Evolutionary conservation across 192 early-diverging fungal genomes (phyloP).

Genomic region (Linnemannia schmuckeri): DNA sequence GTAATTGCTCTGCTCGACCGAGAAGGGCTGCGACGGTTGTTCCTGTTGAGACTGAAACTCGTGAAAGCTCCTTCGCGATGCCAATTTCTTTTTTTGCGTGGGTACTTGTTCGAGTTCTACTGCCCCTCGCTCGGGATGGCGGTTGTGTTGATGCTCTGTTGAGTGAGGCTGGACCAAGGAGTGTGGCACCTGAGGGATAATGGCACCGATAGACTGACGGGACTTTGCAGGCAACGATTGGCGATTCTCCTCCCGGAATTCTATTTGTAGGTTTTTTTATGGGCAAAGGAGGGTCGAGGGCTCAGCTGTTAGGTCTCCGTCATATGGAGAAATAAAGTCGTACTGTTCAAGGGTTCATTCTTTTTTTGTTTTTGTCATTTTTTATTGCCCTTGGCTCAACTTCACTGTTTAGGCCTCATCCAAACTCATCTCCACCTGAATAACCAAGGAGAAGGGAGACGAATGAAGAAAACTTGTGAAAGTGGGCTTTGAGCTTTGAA

Average conservation of each 20-base stretch:
- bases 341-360: background rate
- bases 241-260: constrained; percentile 21
- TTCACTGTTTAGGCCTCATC: background rate
- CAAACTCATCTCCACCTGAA: background rate
- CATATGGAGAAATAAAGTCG: background rate
- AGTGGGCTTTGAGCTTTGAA: background rate
- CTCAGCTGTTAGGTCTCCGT: constrained; percentile 3
- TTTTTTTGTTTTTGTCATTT: background rate
- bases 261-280: constrained; percentile 12
- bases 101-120: background rate
- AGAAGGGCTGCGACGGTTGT: constrained; percentile 20
- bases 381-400: background rate
- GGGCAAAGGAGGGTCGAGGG: background rate
- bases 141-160: constrained; percentile 10
- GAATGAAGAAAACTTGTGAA: background rate
- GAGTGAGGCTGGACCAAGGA: constrained; percentile 30
- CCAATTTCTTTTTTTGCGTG: constrained; percentile 20
- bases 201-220: constrained; percentile 19
- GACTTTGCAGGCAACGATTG: constrained; percentile 33
- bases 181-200: constrained; percentile 24
- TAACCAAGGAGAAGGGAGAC: background rate
- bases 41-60: constrained; percentile 31
- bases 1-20: constrained; percentile 20
- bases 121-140: constrained; percentile 11
- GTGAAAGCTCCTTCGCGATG: constrained; percentile 32